Percentiles rank a stretch among this genome's conserved stretches.
These are phyloP conservation scores for Saccharomyces jurei DNA, from an alignment of 805 yeast species.

Conservation along the genomic window DNA sequence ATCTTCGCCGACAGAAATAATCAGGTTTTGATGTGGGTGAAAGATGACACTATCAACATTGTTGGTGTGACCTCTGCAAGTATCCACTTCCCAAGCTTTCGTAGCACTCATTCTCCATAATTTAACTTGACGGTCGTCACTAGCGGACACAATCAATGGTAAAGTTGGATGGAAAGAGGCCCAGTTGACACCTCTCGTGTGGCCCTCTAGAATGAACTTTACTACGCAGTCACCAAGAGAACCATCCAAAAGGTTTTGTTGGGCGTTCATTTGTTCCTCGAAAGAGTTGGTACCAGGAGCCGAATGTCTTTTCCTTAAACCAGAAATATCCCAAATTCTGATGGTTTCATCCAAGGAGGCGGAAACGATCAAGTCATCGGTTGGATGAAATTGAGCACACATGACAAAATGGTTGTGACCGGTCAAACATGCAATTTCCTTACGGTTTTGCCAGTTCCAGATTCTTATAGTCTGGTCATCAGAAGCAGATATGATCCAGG, in stretches of 20 bases:
- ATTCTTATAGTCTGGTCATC: slow-evolving; percentile 98
- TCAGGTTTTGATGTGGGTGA: slow-evolving; percentile 89
- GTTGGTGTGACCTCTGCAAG: slow-evolving; percentile 95
- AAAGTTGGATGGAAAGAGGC: slow-evolving; percentile 95
- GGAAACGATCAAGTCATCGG: slow-evolving; percentile 88
- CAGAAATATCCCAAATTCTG: slow-evolving; percentile 96
- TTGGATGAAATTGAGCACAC: slow-evolving; percentile 96
- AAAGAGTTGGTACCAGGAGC: slow-evolving; percentile 53
- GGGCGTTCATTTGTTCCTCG: slow-evolving; percentile 38
- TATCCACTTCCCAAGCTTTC: slow-evolving; percentile 98
- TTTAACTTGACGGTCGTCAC: slow-evolving; percentile 92
- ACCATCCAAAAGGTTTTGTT: slow-evolving; percentile 76
- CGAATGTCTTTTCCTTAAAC: slow-evolving; percentile 88
- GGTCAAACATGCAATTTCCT: slow-evolving; percentile 91
- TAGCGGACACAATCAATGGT: slow-evolving; percentile 90
- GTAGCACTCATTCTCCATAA: slow-evolving; percentile 97
- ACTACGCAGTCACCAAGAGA: slow-evolving; percentile 94
- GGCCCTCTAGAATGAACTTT: slow-evolving; percentile 94
- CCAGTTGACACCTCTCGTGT: slow-evolving; percentile 97
- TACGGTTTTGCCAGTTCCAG: slow-evolving; percentile 99
- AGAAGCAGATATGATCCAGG: slow-evolving; percentile 93
- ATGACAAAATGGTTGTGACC: slow-evolving; percentile 98
- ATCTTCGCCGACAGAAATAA: slow-evolving; percentile 91
- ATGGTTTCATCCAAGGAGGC: slow-evolving; percentile 98
- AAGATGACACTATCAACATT: slow-evolving; percentile 82